phyloP scores from a whole-genome alignment of 371 early-diverging fungal species.

The Batkoa obscura region DNA sequence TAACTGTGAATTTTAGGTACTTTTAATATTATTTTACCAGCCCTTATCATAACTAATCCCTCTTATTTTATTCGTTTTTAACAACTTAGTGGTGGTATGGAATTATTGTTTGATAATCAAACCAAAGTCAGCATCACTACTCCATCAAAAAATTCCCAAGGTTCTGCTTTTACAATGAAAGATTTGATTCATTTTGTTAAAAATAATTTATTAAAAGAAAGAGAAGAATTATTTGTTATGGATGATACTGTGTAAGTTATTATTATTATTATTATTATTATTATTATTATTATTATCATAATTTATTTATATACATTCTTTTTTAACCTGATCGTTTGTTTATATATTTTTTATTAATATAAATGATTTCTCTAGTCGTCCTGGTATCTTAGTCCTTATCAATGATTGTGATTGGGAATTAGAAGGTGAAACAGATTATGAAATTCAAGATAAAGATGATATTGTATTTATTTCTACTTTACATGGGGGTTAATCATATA shows the following conservation, averaged over 20 bases:
- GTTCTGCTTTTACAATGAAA: no score
- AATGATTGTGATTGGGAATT: slow-evolving; percentile 95
- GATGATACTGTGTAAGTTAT: slow-evolving; percentile 56
- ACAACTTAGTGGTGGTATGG: slow-evolving; percentile 91
- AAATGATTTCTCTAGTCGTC: slow-evolving; percentile 32
- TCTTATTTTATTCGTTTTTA: no score
- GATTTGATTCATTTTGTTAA: slow-evolving; percentile 53
- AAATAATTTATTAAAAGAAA: slow-evolving; percentile 48
- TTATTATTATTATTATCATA: neutral
- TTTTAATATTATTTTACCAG: no score
- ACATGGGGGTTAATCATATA: slow-evolving; percentile 82
- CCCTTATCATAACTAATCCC: no score
- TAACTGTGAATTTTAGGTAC: no score
- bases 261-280: neutral
- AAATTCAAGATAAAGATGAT: slow-evolving; percentile 47
- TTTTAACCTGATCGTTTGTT: neutral
- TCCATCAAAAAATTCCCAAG: slow-evolving; percentile 39
- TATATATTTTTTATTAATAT: neutral
- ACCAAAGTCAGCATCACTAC: slow-evolving; percentile 30
- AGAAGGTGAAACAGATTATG: slow-evolving; percentile 72
- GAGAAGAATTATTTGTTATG: slow-evolving; percentile 69
- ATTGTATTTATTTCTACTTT: slow-evolving; percentile 91
- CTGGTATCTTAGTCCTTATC: slow-evolving; percentile 86
- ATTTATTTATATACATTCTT: no score
- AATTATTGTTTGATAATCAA: slow-evolving; percentile 67